These are phyloP conservation scores for Bremia lactucae DNA, from an alignment of 352 stramenopile genomes.

Conservation along the genomic window DNA sequence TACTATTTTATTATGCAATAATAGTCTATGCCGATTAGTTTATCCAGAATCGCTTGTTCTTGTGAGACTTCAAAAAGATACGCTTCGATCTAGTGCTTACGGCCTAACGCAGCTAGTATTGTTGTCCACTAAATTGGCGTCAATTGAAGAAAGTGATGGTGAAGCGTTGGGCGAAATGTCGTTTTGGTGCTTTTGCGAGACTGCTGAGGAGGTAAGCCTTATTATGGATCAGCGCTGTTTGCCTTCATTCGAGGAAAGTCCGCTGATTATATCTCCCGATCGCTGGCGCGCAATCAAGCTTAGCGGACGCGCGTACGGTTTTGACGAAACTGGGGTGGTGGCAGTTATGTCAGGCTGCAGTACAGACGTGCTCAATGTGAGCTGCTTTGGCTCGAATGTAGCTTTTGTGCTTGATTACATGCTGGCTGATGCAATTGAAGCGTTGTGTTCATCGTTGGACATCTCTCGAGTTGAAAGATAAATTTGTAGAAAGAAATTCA, in stretches of 20 bases:
- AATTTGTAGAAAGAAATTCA: slow-evolving; percentile 1
- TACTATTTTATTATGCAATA: background rate
- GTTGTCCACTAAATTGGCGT: slow-evolving; percentile 23
- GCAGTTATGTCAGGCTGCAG: slow-evolving; percentile 76
- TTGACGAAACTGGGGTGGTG: slow-evolving; percentile 81
- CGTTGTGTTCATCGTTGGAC: slow-evolving; percentile 48
- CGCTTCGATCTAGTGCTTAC: slow-evolving; percentile 58
- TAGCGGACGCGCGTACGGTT: slow-evolving; percentile 66
- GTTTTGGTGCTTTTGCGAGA: slow-evolving; percentile 84
- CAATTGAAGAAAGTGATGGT: slow-evolving; percentile 3
- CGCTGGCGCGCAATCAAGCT: slow-evolving; percentile 81
- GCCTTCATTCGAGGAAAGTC: slow-evolving; percentile 49
- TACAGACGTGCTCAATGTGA: slow-evolving; percentile 79
- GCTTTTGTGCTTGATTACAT: slow-evolving; percentile 74
- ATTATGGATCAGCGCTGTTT: slow-evolving; percentile 68
- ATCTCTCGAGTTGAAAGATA: slow-evolving; percentile 62
- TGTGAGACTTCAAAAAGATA: slow-evolving; percentile 65
- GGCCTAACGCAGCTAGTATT: slow-evolving; percentile 73
- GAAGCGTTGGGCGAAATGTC: slow-evolving; percentile 23
- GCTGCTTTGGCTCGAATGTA: slow-evolving; percentile 77
- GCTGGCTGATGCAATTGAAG: slow-evolving; percentile 59
- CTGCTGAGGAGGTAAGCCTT: slow-evolving; percentile 71
- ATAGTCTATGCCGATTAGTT: slow-evolving; percentile 24
- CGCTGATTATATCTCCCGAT: slow-evolving; percentile 76
- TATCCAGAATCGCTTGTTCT: slow-evolving; percentile 70